Evolutionary conservation across 768 basidiomycete genomes (phyloP).

Genomic region (Leucosporidium creatinivorum): DNA sequence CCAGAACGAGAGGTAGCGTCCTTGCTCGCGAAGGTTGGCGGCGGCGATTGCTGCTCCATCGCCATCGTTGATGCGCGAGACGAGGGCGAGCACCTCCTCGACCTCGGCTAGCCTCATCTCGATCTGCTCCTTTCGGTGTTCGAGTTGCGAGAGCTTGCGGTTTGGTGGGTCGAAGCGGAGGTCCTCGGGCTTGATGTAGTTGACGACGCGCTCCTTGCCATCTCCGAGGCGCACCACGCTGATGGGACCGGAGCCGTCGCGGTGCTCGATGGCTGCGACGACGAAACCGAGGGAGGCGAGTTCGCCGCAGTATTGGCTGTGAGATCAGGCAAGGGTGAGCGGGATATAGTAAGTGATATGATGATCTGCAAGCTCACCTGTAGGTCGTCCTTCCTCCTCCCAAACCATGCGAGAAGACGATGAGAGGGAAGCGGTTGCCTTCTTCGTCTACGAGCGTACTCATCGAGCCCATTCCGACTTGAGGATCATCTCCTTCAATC

Average conservation of each 20-base stretch:
- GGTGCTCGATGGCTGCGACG: constrained; percentile 74
- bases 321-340: constrained; percentile 63
- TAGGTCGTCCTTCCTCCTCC: constrained; percentile 29
- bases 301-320: constrained; percentile 59
- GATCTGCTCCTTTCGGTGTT: constrained; percentile 63
- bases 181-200: constrained; percentile 56
- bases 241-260: constrained; percentile 64
- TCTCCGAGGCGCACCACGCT: constrained; percentile 46
- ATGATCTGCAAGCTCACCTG: background rate
- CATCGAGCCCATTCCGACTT: background rate
- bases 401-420: constrained; percentile 79
- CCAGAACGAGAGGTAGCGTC: constrained; percentile 37
- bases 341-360: background rate
- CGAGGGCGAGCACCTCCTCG: constrained; percentile 55
- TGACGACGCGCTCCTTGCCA: constrained; percentile 40
- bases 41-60: constrained; percentile 39
- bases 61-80: constrained; percentile 51
- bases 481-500: background rate
- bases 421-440: constrained; percentile 48
- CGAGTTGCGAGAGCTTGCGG: constrained; percentile 41
- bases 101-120: constrained; percentile 63
- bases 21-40: constrained; percentile 48
- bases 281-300: constrained; percentile 72
- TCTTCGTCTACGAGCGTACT: no score
- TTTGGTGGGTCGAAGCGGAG: constrained; percentile 40